These are phyloP conservation scores for Ehretia macrophylla DNA, from an alignment of 257 asterid species.

Conservation along the genomic window DNA sequence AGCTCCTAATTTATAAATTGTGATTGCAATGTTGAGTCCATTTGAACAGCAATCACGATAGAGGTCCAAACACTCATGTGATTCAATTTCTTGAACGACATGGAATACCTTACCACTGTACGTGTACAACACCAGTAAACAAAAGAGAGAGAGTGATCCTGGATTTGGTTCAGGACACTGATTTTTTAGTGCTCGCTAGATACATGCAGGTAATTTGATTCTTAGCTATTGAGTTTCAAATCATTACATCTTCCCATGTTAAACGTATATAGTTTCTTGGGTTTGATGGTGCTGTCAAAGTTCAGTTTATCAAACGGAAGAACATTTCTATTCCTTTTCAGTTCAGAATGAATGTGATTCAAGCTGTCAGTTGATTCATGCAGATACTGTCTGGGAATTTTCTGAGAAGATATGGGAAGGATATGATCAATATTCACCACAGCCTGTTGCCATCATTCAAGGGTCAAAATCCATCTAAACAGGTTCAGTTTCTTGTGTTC, in stretches of 20 bases:
- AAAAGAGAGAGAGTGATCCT: conserved; percentile 63
- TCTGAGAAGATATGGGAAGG: conserved; percentile 61
- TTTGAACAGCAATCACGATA: conserved; percentile 73
- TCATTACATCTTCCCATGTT: too few species aligned
- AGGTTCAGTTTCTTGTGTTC: conserved; percentile 49
- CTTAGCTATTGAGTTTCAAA: too few species aligned
- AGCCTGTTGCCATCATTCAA: conserved; percentile 94
- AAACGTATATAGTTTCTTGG: too few species aligned
- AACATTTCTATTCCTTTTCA: too few species aligned
- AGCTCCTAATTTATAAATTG: conserved; percentile 12
- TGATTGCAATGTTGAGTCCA: conserved; percentile 12
- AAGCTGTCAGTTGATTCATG: conserved; percentile 29
- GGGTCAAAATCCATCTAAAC: conserved; percentile 88
- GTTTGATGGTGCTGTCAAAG: too few species aligned
- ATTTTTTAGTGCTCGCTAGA: conserved; percentile 90
- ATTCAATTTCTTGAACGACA: conserved; percentile 81
- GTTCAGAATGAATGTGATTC: conserved; percentile 10
- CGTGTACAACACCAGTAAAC: conserved; percentile 35
- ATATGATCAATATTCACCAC: conserved; percentile 88
- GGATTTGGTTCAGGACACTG: conserved; percentile 73
- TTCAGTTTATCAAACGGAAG: too few species aligned
- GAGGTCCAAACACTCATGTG: conserved; percentile 83
- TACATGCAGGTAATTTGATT: conserved; percentile 82
- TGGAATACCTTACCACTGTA: conserved; percentile 74
- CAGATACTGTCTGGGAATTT: conserved; percentile 81